Base-by-base conservation (phyloP, 306 rosid genomes). In the Hylodesmum podocarpum region DNA sequence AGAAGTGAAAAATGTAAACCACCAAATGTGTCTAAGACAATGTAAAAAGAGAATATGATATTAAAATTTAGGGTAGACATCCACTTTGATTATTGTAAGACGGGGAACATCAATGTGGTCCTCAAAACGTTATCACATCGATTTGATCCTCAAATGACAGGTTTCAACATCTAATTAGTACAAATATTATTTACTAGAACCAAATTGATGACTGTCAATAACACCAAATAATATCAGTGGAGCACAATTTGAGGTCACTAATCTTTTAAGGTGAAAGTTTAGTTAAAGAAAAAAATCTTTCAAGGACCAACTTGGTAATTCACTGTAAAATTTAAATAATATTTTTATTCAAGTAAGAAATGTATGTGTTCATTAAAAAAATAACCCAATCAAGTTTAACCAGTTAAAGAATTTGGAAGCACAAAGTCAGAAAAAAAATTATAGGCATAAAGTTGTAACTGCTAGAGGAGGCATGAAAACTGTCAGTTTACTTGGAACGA, bases 381-480 rank as follows among this genome's bases (percentile, higher is more conserved):
- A 46, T 57, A 21, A 70, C 16, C 19, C 18, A 43, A 31, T 50
- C 50, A 51, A 51, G 21, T 54, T 57, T 43, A 40, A 28, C 19
- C 59, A 76, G 77, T 72, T 33, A 61, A 66, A 50, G 59, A 36
- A 46, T 59, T 51, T 21, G 34, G 55, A 72, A 4, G 70, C 66
- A 24, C 8, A 11, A 40, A 4, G 36, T 67, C 39, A 72, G 44
- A 65, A 40, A 29, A 53, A 29, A 18, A 6, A 8, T 24, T 16
- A 25, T 41, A 25, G 50, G 65, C 13, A 69, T n/a, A 46, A 58
- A 47, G 18, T 53, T 41, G 44, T n/a, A 27, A 59, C 71, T 62
- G 51, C 36, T 65, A 65, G 73, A 85, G 65, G 75, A 70, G 50
- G 28, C 39, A 37, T 44, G 50, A 70, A 50, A 68, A 62, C 47